Evolutionary conservation across 306 rosid species (phyloP).

Genomic region (Ammopiptanthus mongolicus): DNA sequence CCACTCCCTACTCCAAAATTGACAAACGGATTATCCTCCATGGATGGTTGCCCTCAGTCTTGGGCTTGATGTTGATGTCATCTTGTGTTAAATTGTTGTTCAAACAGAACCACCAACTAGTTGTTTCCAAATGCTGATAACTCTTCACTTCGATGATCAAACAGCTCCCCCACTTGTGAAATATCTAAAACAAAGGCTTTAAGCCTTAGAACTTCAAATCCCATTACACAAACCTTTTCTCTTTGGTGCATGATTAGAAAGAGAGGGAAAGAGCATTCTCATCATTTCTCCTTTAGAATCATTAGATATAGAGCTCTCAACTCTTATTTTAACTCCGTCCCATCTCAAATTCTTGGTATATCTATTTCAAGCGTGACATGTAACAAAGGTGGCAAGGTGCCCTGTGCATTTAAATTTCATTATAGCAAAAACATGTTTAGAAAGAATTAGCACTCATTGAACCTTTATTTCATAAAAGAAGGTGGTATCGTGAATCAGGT

Average conservation of each 20-base stretch:
- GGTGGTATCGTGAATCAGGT: slow-evolving; percentile 23
- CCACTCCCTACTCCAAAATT: slow-evolving; percentile 16
- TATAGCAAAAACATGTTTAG: neutral
- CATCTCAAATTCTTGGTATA: slow-evolving; percentile 21
- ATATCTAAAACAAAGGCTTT: slow-evolving; percentile 19
- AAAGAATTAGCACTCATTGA: slow-evolving; percentile 23
- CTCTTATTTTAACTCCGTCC: slow-evolving; percentile 1
- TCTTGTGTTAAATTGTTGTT: slow-evolving; percentile 19
- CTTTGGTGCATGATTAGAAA: slow-evolving; percentile 38
- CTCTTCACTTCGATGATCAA: slow-evolving; percentile 25
- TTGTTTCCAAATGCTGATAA: slow-evolving; percentile 6
- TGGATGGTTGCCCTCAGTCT: slow-evolving; percentile 22
- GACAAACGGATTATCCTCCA: slow-evolving; percentile 32
- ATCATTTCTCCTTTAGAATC: slow-evolving; percentile 38
- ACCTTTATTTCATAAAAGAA: slow-evolving; percentile 15
- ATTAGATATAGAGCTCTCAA: neutral
- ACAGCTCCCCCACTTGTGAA: slow-evolving; percentile 40
- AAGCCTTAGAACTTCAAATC: slow-evolving; percentile 16
- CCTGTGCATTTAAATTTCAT: neutral
- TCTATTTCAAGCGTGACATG: slow-evolving; percentile 22
- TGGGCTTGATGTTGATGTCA: slow-evolving; percentile 6
- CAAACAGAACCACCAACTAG: slow-evolving; percentile 6
- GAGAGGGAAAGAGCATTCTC: slow-evolving; percentile 32
- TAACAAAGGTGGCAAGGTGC: neutral
- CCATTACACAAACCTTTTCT: neutral